A percentile compares a stretch with the other conserved stretches of the same genome.
phyloP scores from a whole-genome alignment of 768 basidiomycete species.

The Holtermannia corniformis region DNA sequence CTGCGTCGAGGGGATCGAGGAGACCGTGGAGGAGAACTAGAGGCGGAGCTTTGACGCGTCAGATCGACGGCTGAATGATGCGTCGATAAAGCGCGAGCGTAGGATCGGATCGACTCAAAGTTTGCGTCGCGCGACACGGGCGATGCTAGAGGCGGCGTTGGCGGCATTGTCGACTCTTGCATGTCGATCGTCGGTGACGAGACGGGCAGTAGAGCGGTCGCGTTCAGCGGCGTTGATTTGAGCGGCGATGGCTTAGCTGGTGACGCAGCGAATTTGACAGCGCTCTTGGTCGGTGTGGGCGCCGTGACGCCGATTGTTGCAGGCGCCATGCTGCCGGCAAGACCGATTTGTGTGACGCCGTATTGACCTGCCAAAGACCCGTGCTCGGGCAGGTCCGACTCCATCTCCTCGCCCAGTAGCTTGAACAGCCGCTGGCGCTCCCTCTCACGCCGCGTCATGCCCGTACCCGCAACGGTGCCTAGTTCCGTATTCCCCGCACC shows the following conservation, averaged over 20 bases:
- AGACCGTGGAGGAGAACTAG: constrained; percentile 17
- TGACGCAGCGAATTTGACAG: background rate
- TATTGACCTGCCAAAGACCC: constrained; percentile 6
- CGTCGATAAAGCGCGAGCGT: constrained; percentile 16
- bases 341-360: constrained; percentile 35
- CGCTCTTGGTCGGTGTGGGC: background rate
- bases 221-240: constrained; percentile 20
- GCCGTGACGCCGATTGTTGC: background rate
- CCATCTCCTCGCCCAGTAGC: constrained; percentile 36
- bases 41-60: background rate
- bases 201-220: constrained; percentile 4
- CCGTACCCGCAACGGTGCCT: background rate
- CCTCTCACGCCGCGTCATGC: constrained; percentile 33
- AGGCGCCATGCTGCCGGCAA: constrained; percentile 14
- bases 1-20: constrained; percentile 25
- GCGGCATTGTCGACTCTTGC: constrained; percentile 1
- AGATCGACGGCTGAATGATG: constrained; percentile 10
- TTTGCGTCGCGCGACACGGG: constrained; percentile 10
- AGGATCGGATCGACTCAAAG: constrained; percentile 27
- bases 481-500: background rate
- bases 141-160: background rate
- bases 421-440: constrained; percentile 35
- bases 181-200: constrained; percentile 11
- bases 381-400: constrained; percentile 14
- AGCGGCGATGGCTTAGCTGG: constrained; percentile 29